Evolutionary conservation across 192 early-diverging fungal species (phyloP).

Genomic region (Mortierella hygrophila): DNA sequence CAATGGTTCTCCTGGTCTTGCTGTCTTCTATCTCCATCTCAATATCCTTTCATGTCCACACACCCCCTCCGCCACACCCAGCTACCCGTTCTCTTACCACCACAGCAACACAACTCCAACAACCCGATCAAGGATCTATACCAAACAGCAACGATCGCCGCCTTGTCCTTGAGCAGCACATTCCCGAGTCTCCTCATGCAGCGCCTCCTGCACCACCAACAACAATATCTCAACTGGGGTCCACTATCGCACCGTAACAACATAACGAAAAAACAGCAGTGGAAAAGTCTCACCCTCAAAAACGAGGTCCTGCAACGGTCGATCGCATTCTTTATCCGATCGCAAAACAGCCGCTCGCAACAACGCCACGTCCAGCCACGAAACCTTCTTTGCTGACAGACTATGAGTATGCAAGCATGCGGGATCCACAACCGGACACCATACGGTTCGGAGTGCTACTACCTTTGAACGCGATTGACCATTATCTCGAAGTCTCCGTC

Average conservation of each 20-base stretch:
- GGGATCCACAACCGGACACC: slow-evolving; percentile 11
- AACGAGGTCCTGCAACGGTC: background rate
- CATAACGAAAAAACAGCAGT: background rate
- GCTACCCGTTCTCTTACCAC: background rate
- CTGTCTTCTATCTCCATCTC: background rate
- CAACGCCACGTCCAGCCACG: background rate
- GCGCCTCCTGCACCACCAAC: background rate
- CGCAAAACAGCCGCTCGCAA: background rate
- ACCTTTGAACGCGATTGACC: background rate
- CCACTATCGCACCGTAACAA: background rate
- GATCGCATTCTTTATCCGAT: background rate
- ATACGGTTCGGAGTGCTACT: slow-evolving; percentile 30
- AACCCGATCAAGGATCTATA: background rate
- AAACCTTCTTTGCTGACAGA: slow-evolving; percentile 30
- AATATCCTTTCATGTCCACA: background rate
- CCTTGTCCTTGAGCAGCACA: background rate
- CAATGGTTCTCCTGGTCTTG: background rate
- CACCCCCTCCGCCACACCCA: background rate
- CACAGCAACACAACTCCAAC: background rate
- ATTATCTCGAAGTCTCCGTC: background rate
- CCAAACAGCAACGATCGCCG: background rate
- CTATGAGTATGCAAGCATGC: slow-evolving; percentile 16
- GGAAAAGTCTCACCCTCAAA: background rate
- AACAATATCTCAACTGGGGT: background rate
- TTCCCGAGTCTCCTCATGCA: background rate